A percentile compares a stretch with the other conserved stretches of the same genome.
Evolutionary conservation across 208 protist species (phyloP).

Genomic region (Leishmania gerbilli): DNA sequence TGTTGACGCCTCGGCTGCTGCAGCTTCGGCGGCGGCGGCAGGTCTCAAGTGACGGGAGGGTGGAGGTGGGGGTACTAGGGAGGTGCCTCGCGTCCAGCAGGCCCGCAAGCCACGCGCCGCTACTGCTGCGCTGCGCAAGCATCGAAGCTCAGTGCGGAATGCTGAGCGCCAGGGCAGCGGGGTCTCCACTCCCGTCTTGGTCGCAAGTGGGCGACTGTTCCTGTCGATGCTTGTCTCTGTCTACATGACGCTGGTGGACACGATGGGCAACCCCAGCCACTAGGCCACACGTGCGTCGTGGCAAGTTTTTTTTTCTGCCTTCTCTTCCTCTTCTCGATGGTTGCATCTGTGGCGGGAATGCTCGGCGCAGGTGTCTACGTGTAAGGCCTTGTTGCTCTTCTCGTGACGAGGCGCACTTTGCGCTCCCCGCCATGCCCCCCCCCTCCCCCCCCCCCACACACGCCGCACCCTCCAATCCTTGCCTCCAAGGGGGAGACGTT

Average conservation of each 20-base stretch:
- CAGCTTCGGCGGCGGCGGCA: constrained; percentile 9
- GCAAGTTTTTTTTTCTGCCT: neutral
- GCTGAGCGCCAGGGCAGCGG: neutral
- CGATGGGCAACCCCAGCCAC: neutral
- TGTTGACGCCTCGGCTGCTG: constrained; percentile 24
- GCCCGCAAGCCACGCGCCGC: constrained; percentile 45
- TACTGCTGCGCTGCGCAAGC: constrained; percentile 19
- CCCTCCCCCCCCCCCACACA: neutral
- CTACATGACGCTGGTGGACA: neutral
- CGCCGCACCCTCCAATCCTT: neutral
- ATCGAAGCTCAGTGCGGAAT: neutral
- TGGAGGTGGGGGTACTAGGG: neutral
- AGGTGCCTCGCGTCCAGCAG: constrained; percentile 49
- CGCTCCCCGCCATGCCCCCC: neutral
- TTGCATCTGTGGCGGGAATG: neutral
- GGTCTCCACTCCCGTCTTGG: constrained; percentile 23
- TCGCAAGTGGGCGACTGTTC: constrained; percentile 26
- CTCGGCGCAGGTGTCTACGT: neutral
- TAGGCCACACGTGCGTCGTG: neutral
- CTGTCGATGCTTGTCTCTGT: constrained; percentile 10
- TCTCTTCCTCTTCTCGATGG: neutral
- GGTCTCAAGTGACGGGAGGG: no score
- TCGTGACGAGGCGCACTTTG: neutral
- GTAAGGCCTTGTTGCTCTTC: neutral
- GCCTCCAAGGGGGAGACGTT: neutral